These are phyloP conservation scores for Leccinum uliginosum DNA, from an alignment of 768 basidiomycete genomes.

Conservation along the genomic window DNA sequence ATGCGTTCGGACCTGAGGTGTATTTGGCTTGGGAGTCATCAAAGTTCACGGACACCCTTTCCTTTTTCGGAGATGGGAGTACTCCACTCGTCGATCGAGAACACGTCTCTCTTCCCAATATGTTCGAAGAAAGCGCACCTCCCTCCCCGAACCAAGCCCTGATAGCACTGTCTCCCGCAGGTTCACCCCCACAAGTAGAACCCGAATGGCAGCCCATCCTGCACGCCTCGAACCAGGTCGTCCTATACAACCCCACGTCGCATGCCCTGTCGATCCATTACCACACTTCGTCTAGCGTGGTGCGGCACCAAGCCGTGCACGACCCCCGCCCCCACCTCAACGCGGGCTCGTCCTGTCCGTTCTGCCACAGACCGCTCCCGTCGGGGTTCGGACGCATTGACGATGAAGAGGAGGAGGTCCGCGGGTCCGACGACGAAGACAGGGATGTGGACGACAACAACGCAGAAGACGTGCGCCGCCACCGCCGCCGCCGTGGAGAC, in stretches of 20 bases:
- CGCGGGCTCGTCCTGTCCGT: slow-evolving; percentile 52
- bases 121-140: slow-evolving; percentile 26
- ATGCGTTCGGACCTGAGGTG: slow-evolving; percentile 46
- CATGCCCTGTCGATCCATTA: slow-evolving; percentile 68
- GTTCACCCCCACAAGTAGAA: neutral
- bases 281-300: slow-evolving; percentile 27
- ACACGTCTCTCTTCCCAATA: neutral
- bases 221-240: slow-evolving; percentile 80
- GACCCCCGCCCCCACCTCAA: slow-evolving; percentile 17
- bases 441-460: neutral
- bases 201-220: slow-evolving; percentile 74
- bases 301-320: neutral
- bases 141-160: slow-evolving; percentile 31
- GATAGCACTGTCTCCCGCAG: slow-evolving; percentile 19
- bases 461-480: slow-evolving; percentile 24
- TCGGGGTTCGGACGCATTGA: slow-evolving; percentile 33
- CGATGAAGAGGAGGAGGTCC: neutral
- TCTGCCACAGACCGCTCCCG: slow-evolving; percentile 64
- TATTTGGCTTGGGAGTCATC: no score
- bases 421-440: neutral
- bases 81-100: no score
- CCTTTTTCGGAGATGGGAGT: neutral
- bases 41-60: no score
- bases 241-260: slow-evolving; percentile 81
- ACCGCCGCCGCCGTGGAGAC: slow-evolving; percentile 24